Evolutionary conservation across 108 stramenopile genomes (phyloP), one percentile per base, ranked within the genome.

Genomic region (Cyclotella atomus): DNA sequence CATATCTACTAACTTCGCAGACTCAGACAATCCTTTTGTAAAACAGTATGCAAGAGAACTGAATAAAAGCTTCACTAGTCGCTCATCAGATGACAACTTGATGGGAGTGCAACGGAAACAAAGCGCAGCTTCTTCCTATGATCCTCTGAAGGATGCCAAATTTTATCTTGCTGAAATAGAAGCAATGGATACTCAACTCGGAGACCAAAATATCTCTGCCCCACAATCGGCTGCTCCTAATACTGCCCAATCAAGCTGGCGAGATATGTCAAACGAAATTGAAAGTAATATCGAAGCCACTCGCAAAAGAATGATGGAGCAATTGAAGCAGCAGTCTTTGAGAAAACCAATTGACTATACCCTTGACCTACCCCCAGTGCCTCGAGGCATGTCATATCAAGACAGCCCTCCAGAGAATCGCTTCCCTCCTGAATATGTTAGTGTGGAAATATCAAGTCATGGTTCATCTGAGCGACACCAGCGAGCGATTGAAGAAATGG

Each of bases 241-340:
- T n/a, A n/a, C n/a, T n/a, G n/a, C n/a, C 12, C 38, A 65, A 49
- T 46, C 29, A 29, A 46, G 47, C 49, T 68, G 67, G 67, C 67
- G 52, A 54, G 67, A 52, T 38, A 35, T 29, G 23, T 24, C 53
- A 8, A 30, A 49, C 19, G 29, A 54, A 20, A 54, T 68, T 14
- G 67, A 53, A 29, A 27, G 46, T 0, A 55, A 54, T 36, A 52
- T 68, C 15, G 53, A 68, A 52, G 4, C 30, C 25, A 30, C 38
- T 54, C 34, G 50, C 14, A 24, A 52, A 38, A 68, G 44, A 23
- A 54, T 68, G 53, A 52, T 54, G 35, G 25, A 35, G 12, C 45
- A 24, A 8, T 27, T 52, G 35, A 14, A 35, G 33, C 17, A 30
- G 16, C 52, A 68, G 50, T 21, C 23, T 15, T 32, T 17, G 14